Percentiles rank a stretch among this genome's conserved stretches.
Evolutionary conservation across 1,284 basidiomycete species (phyloP).

Genomic region (Coniferiporia sulphurascens): DNA sequence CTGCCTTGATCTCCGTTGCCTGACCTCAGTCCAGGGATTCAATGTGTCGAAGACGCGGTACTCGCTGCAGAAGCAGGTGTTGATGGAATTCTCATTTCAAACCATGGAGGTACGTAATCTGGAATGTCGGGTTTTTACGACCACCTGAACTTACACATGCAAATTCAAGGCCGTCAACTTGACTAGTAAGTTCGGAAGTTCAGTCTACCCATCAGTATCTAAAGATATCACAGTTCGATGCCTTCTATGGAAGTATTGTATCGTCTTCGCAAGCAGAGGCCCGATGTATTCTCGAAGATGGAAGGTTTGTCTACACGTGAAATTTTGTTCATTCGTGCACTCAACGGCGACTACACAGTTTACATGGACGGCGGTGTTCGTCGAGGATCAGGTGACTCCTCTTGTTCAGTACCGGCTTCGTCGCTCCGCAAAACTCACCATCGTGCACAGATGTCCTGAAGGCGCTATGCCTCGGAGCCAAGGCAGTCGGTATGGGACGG

Average conservation of each 20-base stretch:
- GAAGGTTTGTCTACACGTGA: constrained; percentile 44
- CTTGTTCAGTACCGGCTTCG: background rate
- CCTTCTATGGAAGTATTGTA: constrained; percentile 76
- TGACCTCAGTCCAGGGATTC: constrained; percentile 44
- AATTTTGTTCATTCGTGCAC: background rate
- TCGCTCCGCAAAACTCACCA: background rate
- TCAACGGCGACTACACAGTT: constrained; percentile 40
- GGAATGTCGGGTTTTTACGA: constrained; percentile 21
- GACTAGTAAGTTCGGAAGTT: constrained; percentile 53
- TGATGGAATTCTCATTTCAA: constrained; percentile 85
- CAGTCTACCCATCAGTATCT: too few species aligned
- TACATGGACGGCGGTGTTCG: constrained; percentile 87
- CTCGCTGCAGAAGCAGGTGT: constrained; percentile 84
- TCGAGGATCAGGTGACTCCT: constrained; percentile 65
- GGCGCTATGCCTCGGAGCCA: constrained; percentile 87
- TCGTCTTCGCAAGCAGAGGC: constrained; percentile 63
- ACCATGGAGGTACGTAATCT: constrained; percentile 73
- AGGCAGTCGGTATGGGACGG: constrained; percentile 84
- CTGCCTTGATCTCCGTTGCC: background rate
- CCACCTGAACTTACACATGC: constrained; percentile 20
- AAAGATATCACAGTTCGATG: constrained; percentile 38
- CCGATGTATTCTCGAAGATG: constrained; percentile 68
- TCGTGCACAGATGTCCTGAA: constrained; percentile 70
- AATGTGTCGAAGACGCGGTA: constrained; percentile 82
- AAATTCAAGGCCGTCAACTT: constrained; percentile 64